Evolutionary conservation across 345 rosid genomes (phyloP).

Genomic region (Citrus trifoliata): DNA sequence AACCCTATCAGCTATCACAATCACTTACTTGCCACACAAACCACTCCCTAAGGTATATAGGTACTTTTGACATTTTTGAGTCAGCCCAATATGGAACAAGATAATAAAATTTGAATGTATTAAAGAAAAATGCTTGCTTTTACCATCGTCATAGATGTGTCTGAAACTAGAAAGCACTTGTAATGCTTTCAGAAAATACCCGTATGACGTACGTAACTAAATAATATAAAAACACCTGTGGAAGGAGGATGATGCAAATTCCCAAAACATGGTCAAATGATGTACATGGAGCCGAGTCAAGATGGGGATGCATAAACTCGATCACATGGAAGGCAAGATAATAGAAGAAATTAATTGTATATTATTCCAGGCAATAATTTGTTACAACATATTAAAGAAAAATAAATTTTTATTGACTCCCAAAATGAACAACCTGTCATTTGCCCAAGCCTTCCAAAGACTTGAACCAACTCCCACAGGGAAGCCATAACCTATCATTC

Average conservation of each 20-base stretch:
- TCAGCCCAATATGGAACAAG: background rate
- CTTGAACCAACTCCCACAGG: conserved; percentile 11
- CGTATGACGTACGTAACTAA: background rate
- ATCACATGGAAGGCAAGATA: background rate
- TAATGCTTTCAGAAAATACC: background rate
- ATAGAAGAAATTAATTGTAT: background rate
- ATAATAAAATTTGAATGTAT: too few species aligned
- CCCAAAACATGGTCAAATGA: background rate
- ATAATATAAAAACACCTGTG: background rate
- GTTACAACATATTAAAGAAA: background rate
- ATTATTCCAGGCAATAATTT: background rate
- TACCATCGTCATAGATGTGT: background rate
- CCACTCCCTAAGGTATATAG: background rate
- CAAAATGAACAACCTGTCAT: conserved; percentile 5
- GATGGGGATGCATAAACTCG: background rate
- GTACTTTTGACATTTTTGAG: background rate
- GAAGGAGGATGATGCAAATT: background rate
- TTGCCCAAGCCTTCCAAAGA: background rate
- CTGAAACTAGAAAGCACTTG: background rate
- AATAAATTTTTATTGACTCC: background rate
- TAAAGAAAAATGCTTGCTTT: background rate
- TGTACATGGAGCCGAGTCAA: background rate
- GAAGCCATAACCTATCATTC: background rate
- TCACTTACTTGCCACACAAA: background rate
- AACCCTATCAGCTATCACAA: background rate